Evolutionary conservation across 169 alveolate species (phyloP), one percentile per base, ranked within the genome.

Genomic region (Theileria annulata): DNA sequence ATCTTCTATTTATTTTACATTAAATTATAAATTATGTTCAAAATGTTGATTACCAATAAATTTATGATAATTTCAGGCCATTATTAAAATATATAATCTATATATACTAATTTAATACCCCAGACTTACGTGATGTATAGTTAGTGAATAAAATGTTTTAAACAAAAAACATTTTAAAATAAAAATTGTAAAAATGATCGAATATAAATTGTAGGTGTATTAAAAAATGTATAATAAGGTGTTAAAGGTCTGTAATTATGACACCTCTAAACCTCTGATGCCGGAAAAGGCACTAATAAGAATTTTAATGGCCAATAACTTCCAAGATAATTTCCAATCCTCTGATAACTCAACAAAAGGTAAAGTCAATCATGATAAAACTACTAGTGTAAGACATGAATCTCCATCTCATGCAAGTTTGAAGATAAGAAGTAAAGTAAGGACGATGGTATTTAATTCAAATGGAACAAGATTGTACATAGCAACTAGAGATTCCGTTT

Each of bases 211-310:
- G 13, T 42, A 42, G 51, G 15, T 42, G 51, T 42, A 42, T 0
- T 23, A 68, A 68, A n/a, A 68, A n/a, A 68, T 68, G 76, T 68
- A 42, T 31, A 42, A 82, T 28, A 71, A 79, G 49, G 51, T 51
- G 35, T 3, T 75, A 37, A 71, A 70, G 28, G 37, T 82, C 28
- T 58, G 81, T 19, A 19, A 25, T 23, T 59, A 54, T 30, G 89
- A 82, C 3, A 82, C 89, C 5, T 73, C 89, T 23, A 76, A 77
- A 35, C 82, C 89, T 6, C 71, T 82, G 21, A 15, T 79, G 56
- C 84, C 86, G 56, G 77, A 73, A 31, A 71, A 68, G 68, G 60
- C 28, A 23, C 49, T 75, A 13, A 2, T 31, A 42, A 63, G 74
- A 12, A 71, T 81, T 19, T 76, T 56, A 19, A 19, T 82, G 58